Evolutionary conservation across 257 asterid species (phyloP).

Genomic region (Gynochthodes officinalis): DNA sequence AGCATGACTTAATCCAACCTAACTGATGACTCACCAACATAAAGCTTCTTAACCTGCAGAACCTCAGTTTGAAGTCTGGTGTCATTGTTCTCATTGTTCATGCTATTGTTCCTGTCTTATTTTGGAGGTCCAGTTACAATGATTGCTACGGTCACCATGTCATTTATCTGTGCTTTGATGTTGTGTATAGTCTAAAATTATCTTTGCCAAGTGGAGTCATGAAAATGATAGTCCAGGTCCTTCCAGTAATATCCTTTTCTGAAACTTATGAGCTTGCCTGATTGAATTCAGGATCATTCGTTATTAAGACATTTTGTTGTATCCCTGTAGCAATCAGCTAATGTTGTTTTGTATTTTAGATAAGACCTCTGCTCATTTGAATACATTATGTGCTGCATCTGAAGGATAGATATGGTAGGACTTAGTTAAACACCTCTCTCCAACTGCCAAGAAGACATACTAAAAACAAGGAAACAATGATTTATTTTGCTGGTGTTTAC

Average conservation of each 20-base stretch:
- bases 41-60: too few species aligned
- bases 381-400: neutral
- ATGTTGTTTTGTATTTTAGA: too few species aligned
- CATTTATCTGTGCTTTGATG: too few species aligned
- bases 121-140: neutral
- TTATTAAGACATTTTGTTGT: neutral
- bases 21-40: too few species aligned
- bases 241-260: rapidly evolving
- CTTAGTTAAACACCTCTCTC: slow-evolving; percentile 17
- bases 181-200: too few species aligned
- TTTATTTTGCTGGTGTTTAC: too few species aligned
- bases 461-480: too few species aligned
- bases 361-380: neutral
- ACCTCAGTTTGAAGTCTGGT: neutral
- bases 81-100: neutral
- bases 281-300: neutral
- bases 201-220: too few species aligned
- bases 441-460: slow-evolving; percentile 24
- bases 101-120: too few species aligned
- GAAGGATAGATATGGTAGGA: slow-evolving; percentile 42
- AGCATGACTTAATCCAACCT: too few species aligned
- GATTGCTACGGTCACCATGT: too few species aligned
- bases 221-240: too few species aligned
- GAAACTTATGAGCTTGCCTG: neutral
- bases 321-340: neutral